Conservation (phyloP, 352 stramenopile species). For the Phytophthora fragariaefolia region DNA sequence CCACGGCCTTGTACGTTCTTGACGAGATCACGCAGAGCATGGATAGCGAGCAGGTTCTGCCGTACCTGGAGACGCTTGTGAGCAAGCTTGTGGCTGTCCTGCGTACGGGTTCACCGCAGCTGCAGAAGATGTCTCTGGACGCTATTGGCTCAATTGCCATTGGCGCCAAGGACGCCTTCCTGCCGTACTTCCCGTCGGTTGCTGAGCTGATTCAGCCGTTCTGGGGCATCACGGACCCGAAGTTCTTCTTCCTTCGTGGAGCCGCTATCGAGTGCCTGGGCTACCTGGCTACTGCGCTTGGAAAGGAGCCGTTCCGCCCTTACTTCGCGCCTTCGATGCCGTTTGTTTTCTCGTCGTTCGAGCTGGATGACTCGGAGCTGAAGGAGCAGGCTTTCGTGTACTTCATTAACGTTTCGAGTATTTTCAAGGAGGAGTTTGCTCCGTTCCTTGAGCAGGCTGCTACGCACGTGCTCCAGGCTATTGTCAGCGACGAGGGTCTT, state of each 20-base stretch:
- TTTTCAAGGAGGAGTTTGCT: conserved; percentile 97
- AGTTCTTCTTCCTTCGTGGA: conserved; percentile 94
- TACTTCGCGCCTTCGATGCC: conserved; percentile 96
- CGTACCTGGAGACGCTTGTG: conserved; percentile 95
- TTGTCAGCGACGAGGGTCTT: conserved; percentile 83
- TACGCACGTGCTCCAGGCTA: conserved; percentile 69
- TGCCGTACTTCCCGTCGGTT: conserved; percentile 94
- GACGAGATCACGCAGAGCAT: conserved; percentile 99
- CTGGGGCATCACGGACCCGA: conserved; percentile 93
- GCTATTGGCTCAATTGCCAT: conserved; percentile 97
- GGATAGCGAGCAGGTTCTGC: conserved; percentile 94
- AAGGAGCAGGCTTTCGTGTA: conserved; percentile 98
- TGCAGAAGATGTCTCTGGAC: conserved; percentile 98
- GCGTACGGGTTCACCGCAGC: conserved; percentile 89
- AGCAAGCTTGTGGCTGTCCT: conserved; percentile 95
- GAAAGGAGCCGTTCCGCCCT: conserved; percentile 94
- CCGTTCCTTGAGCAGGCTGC: conserved; percentile 90
- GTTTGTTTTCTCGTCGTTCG: conserved; percentile 94
- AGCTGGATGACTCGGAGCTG: conserved; percentile 95
- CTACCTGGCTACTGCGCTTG: conserved; percentile 97
- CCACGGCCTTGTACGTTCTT: conserved; percentile 97
- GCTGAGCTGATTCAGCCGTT: conserved; percentile 88
- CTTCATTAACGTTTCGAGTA: conserved; percentile 98
- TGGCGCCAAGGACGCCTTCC: conserved; percentile 96
- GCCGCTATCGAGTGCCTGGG: conserved; percentile 98